Conservation (phyloP, 2,329 filamentous ascomycete species). For the Apiospora pterosperma region DNA sequence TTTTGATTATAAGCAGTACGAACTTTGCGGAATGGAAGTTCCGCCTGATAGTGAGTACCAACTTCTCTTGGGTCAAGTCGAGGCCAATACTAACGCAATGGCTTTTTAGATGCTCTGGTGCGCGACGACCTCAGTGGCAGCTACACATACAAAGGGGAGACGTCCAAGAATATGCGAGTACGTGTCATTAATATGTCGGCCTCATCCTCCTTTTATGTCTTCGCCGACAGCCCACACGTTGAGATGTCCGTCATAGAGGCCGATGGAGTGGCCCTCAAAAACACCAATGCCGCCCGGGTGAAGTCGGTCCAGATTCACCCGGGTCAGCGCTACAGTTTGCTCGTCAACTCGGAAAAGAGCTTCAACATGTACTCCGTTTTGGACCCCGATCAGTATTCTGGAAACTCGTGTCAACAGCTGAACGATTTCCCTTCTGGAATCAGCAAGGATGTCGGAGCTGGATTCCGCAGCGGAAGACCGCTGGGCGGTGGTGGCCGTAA, state of each 20-base stretch:
- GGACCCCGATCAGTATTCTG: conserved; percentile 5
- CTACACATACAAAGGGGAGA: background rate
- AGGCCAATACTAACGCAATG: background rate
- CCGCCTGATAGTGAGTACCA: conserved; percentile 1
- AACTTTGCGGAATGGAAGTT: conserved; percentile 3
- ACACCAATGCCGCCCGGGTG: background rate
- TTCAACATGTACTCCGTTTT: conserved; percentile 3
- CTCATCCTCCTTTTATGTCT: background rate
- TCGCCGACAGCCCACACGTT: background rate
- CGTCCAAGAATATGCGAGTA: background rate
- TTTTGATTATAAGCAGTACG: background rate
- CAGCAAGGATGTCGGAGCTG: background rate
- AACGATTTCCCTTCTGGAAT: background rate
- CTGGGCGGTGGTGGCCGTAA: background rate
- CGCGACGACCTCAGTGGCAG: conserved; percentile 1
- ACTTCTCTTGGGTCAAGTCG: background rate
- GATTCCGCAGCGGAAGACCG: background rate
- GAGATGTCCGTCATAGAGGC: conserved; percentile 4
- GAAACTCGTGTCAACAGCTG: conserved; percentile 5
- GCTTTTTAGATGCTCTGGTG: background rate
- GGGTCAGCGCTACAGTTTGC: conserved; percentile 5
- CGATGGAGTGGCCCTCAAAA: conserved; percentile 3
- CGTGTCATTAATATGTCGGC: conserved; percentile 7
- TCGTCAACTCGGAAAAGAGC: background rate
- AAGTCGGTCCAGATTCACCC: conserved; percentile 1